phyloP scores from a whole-genome alignment of 2,329 filamentous ascomycete genomes.

The Beauveria varroae region DNA sequence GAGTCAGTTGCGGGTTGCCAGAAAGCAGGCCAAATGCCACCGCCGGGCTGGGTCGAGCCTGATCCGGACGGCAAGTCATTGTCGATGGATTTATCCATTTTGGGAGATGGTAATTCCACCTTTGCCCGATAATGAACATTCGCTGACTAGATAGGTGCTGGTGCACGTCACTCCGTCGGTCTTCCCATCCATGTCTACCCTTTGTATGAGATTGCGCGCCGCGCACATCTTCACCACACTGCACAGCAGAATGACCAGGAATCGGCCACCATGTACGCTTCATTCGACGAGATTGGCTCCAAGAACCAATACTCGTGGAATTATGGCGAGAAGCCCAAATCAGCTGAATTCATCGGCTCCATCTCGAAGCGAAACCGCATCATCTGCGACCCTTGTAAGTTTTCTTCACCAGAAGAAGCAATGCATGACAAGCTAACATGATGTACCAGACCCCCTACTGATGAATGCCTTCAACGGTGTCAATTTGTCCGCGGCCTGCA shows the following conservation, averaged over 20 bases:
- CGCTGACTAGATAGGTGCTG: conserved; percentile 36
- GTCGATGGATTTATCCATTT: conserved; percentile 39
- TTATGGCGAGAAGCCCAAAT: conserved; percentile 37
- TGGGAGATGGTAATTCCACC: conserved; percentile 21
- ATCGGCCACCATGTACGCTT: conserved; percentile 51
- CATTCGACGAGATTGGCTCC: conserved; percentile 51
- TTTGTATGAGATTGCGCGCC: conserved; percentile 57
- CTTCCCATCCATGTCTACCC: conserved; percentile 61
- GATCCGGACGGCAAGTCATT: conserved; percentile 38
- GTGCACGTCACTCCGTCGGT: conserved; percentile 49
- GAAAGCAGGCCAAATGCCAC: conserved; percentile 31
- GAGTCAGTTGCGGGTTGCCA: conserved; percentile 25
- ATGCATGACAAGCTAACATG: background rate
- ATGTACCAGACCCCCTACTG: conserved; percentile 48
- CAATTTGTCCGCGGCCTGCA: conserved; percentile 53
- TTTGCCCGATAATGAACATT: background rate
- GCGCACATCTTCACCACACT: conserved; percentile 48
- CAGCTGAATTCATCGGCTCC: conserved; percentile 43
- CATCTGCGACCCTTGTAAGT: conserved; percentile 60
- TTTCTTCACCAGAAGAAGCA: background rate
- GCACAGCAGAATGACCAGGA: conserved; percentile 49
- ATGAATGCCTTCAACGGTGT: conserved; percentile 69
- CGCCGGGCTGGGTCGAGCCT: conserved; percentile 50
- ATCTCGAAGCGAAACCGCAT: conserved; percentile 53
- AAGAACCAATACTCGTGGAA: conserved; percentile 50